Base-by-base conservation (phyloP, 306 rosid species). In the Ammopiptanthus mongolicus region DNA sequence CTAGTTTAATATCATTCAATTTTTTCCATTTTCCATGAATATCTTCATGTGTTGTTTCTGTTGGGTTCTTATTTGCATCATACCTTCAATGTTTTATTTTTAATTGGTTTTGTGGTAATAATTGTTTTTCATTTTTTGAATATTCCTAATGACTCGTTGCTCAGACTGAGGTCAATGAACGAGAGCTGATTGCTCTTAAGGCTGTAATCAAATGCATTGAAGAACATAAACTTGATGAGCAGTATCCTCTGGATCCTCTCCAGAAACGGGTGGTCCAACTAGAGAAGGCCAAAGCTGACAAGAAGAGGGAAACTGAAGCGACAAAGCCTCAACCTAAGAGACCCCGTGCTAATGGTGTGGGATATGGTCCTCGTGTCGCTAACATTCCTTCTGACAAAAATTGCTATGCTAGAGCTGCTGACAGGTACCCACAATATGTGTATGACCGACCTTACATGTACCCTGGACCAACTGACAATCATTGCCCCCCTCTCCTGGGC, bases 261-360 rank as follows among this genome's bases (percentile, higher is more conserved):
- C 97, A 95, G 63, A 95, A 89, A 51, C 88, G 90, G 69, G 84
- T 95, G 18, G 0, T 81, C 63, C 96, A 82, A 74, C 84, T 95
- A 42, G 98, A 95, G 85, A 95, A 88, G 80, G 97, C 93, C 61
- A 95, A 91, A 78, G 97, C 98, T n/a, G 97, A 91, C 77, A 91
- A 88, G 89, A 95, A 91, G 81, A 85, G 97, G 78, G 97, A 82
- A 77, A 87, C 97, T 0, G 98, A 95, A 86, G 87, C 90, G 0
- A 76, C 97, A 47, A 95, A 90, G 76, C 98, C 98, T 82, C 98
- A 91, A 80, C 93, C 98, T 4, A 95, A 95, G 87, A 87, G 98
- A 81, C 98, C 98, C 62, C 96, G 98, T 0, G 98, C 97, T 5
- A 91, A 88, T 18, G 85, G 90, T 3, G 89, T 73, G 0, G 94